phyloP scores from a whole-genome alignment of 140 eudicot genomes.

The Artemisia princeps region DNA sequence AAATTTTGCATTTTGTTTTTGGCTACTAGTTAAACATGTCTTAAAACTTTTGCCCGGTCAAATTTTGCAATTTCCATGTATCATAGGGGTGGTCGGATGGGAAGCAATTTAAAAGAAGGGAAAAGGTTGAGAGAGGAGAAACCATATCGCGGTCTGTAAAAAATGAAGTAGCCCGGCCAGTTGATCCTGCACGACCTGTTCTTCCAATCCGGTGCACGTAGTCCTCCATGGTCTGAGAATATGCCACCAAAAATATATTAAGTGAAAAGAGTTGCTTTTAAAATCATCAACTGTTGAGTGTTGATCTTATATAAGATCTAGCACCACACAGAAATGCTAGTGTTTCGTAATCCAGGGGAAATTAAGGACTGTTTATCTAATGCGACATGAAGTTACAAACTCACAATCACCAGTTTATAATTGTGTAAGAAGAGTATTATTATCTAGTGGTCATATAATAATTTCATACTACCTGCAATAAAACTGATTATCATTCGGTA shows the following conservation, averaged over 20 bases:
- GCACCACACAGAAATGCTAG: background rate
- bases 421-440: too few species aligned
- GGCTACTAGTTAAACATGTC: background rate
- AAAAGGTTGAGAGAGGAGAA: conserved; percentile 16
- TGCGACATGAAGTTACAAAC: background rate
- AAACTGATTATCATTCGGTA: too few species aligned
- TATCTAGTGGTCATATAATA: too few species aligned
- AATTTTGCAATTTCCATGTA: background rate
- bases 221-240: conserved; percentile 68
- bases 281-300: background rate
- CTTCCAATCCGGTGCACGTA: conserved; percentile 87
- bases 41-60: background rate
- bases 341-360: conserved; percentile 5
- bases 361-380: background rate
- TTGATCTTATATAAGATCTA: background rate
- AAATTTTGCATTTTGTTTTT: background rate
- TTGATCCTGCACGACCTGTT: conserved; percentile 87
- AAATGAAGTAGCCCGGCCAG: conserved; percentile 80
- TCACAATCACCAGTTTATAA: too few species aligned
- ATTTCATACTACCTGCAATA: too few species aligned
- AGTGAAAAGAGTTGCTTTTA: background rate
- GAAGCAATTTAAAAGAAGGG: background rate
- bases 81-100: background rate
- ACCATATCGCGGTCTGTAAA: conserved; percentile 81
- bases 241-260: conserved; percentile 17